Evolutionary conservation across 2,329 filamentous ascomycete genomes (phyloP).

Genomic region (Phoma sp.): DNA sequence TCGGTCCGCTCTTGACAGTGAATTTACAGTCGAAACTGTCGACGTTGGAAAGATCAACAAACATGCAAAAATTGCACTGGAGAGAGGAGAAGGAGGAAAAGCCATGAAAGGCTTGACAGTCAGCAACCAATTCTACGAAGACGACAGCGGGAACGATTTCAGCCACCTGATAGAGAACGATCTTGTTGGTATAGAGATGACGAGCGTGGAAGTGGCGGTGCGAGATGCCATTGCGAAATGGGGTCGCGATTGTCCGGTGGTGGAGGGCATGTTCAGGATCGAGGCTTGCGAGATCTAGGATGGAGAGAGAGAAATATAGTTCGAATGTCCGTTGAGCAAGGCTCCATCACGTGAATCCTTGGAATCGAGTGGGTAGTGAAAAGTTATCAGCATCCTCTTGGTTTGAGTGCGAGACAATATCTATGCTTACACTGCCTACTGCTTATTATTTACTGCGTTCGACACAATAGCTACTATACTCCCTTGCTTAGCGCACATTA

Average conservation of each 20-base stretch:
- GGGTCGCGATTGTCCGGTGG: constrained; percentile 30
- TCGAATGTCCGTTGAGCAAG: too few relatives aligned
- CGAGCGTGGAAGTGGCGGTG: constrained; percentile 38
- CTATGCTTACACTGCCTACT: too few relatives aligned
- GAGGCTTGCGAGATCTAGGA: constrained; percentile 33
- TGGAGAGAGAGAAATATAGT: too few relatives aligned
- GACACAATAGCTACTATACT: too few relatives aligned
- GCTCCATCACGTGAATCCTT: too few relatives aligned
- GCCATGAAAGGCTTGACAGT: constrained; percentile 41
- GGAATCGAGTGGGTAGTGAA: too few relatives aligned
- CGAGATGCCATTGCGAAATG: constrained; percentile 31
- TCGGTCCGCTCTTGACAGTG: constrained; percentile 25
- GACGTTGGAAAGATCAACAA: constrained; percentile 40
- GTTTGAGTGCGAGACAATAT: too few relatives aligned
- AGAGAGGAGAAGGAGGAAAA: constrained; percentile 31
- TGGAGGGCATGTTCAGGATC: constrained; percentile 38
- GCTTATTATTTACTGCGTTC: too few relatives aligned
- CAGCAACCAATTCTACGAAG: constrained; percentile 45
- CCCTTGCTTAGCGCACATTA: too few relatives aligned
- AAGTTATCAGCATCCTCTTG: too few relatives aligned
- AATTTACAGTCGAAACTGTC: constrained; percentile 34
- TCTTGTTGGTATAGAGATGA: constrained; percentile 33
- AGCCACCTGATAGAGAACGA: constrained; percentile 39
- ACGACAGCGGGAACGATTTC: constrained; percentile 33
- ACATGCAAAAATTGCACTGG: constrained; percentile 35